These are phyloP conservation scores for Puccinia triticina DNA, from an alignment of 1,284 basidiomycete genomes.

Conservation along the genomic window DNA sequence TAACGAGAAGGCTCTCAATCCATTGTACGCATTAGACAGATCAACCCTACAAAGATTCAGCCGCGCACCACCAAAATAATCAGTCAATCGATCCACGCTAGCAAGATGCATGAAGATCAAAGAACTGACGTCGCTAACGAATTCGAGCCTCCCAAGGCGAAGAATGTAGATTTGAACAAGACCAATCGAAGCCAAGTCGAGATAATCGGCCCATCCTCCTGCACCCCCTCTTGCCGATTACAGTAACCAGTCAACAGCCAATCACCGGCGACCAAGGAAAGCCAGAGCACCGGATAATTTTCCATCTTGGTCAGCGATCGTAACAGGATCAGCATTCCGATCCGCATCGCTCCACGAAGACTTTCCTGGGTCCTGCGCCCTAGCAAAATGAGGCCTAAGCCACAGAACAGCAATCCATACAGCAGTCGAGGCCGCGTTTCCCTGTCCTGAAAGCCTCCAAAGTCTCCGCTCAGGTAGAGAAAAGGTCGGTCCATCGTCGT, in stretches of 20 bases:
- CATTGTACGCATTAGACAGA: slow-evolving; percentile 55
- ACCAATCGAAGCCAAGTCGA: slow-evolving; percentile 29
- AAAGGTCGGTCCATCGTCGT: slow-evolving; percentile 34
- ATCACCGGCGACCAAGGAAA: slow-evolving; percentile 1
- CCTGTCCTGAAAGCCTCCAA: neutral
- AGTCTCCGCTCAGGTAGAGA: neutral
- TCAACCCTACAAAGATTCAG: slow-evolving; percentile 53
- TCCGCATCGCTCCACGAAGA: neutral
- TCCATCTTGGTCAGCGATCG: slow-evolving; percentile 28
- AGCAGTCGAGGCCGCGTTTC: slow-evolving; percentile 12
- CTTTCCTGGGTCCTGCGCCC: neutral
- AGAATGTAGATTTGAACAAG: slow-evolving; percentile 52
- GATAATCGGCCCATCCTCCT: neutral
- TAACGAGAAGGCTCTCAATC: slow-evolving; percentile 52
- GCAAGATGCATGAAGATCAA: neutral
- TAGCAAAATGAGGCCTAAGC: slow-evolving; percentile 1
- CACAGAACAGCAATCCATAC: slow-evolving; percentile 16
- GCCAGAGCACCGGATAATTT: slow-evolving; percentile 42
- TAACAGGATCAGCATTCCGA: neutral
- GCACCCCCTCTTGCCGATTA: neutral
- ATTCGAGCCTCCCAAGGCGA: slow-evolving; percentile 55
- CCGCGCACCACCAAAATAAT: no score
- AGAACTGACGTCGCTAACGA: slow-evolving; percentile 54
- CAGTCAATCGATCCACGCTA: neutral
- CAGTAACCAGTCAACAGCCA: neutral